A percentile compares a stretch with the other conserved stretches of the same genome.
Evolutionary conservation across 148 eudicot genomes (phyloP).

Genomic region (Silene latifolia): DNA sequence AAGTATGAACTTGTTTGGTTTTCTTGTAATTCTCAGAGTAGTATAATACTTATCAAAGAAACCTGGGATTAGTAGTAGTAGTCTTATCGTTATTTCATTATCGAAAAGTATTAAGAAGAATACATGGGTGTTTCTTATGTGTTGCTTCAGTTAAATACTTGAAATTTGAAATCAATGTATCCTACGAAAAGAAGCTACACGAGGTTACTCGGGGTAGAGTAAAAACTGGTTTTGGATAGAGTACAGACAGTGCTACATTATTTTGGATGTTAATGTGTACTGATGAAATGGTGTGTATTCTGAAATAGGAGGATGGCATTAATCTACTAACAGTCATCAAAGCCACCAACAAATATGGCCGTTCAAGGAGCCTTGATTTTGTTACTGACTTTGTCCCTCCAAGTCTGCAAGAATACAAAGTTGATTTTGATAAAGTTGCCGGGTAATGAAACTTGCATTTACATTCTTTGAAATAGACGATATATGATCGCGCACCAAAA

Average conservation of each 20-base stretch:
- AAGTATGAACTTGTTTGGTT: too few species aligned
- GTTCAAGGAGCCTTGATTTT: constrained; percentile 55
- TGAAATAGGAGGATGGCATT: constrained; percentile 88
- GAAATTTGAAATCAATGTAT: too few species aligned
- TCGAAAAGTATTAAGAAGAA: too few species aligned
- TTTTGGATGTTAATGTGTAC: constrained; percentile 2
- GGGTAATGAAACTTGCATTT: constrained; percentile 36
- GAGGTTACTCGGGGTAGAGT: too few species aligned
- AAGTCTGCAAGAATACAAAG: constrained; percentile 61
- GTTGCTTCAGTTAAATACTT: too few species aligned
- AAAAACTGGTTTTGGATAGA: too few species aligned
- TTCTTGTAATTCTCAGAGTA: too few species aligned
- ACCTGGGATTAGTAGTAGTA: too few species aligned
- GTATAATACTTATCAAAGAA: too few species aligned
- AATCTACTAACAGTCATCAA: constrained; percentile 71
- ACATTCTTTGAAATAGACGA: not conserved
- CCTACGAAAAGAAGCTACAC: too few species aligned
- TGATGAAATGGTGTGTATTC: constrained; percentile 9
- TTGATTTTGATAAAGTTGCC: constrained; percentile 23
- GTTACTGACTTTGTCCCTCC: constrained; percentile 75
- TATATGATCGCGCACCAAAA: not conserved
- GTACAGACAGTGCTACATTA: not conserved
- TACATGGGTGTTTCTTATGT: too few species aligned
- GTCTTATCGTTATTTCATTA: too few species aligned
- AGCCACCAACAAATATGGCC: constrained; percentile 69